Evolutionary conservation across 129 eudicot genomes (phyloP), one percentile per base, ranked within the genome.

Genomic region (Flaveria ramosissima): DNA sequence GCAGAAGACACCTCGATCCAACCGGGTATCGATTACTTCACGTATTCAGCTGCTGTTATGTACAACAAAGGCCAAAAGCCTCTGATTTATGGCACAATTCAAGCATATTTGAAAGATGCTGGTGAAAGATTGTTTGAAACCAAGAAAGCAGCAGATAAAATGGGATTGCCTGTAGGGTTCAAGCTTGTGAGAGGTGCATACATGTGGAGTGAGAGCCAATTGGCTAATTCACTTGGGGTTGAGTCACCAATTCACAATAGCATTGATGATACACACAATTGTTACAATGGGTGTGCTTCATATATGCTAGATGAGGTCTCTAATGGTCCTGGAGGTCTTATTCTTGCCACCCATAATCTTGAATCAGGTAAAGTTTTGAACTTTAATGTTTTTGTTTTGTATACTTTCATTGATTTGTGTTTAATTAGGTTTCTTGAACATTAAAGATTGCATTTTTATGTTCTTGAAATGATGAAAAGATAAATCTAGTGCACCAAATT

Each of bases 121-220:
- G 84, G 79, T 47, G 96, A 95, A 46, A 84, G 99, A 41, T 45
- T 95, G 84, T 53, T 83, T 3, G 57, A 56, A 4, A 84, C 97
- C 17, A 91, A 85, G 73, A 82, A 81, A 46, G 94, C 96, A 42
- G 96, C 97, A 8, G 97, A 95, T 14, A 81, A 82, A 52, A 83
- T 95, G 90, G 92, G 97, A 3, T 71, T 89, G 53, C 96, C 97
- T 3, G 77, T 95, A 20, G 99, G 99, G 68, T 86, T 91, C 46
- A 95, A 95, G 85, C 72, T 95, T 55, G 99, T 95, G 9, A 89
- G 99, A 56, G 99, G 99, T 1, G 99, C 99, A 13, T 95, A 95
- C 57, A 87, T 95, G 94, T 80, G 88, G 24, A 83, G 87, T 32
- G 99, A 95, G 50, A 74, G 78, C 13, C 57, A 80, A n/a, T 23